Evolutionary conservation across 176 grass and related monocot genomes (phyloP).

Genomic region (Cymbopogon citratus): DNA sequence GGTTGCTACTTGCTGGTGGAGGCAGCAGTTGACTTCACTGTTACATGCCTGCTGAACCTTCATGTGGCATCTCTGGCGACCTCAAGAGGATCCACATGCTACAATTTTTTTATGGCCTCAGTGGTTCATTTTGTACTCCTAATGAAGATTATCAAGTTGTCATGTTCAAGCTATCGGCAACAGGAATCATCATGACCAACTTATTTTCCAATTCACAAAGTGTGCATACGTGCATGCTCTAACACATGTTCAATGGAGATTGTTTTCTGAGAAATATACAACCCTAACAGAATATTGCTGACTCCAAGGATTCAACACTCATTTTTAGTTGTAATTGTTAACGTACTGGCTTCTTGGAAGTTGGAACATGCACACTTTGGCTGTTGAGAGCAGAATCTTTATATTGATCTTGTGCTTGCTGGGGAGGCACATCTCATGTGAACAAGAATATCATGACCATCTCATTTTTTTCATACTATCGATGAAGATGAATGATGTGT

Average conservation of each 20-base stretch:
- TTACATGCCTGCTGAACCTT: neutral
- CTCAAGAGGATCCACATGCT: neutral
- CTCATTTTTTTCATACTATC: neutral
- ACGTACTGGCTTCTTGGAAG: neutral
- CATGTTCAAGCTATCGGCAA: neutral
- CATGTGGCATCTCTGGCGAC: neutral
- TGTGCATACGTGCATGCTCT: neutral
- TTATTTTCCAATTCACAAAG: neutral
- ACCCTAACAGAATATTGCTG: neutral
- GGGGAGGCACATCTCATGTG: neutral
- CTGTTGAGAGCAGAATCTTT: neutral
- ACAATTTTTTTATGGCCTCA: neutral
- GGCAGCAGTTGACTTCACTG: neutral
- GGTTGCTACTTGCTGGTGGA: neutral
- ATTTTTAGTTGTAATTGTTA: neutral
- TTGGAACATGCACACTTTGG: too few relatives aligned
- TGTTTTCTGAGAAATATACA: neutral
- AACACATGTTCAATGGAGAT: neutral
- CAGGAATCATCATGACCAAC: neutral
- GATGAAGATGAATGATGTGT: neutral
- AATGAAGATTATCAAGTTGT: neutral
- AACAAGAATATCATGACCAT: neutral
- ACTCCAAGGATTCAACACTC: neutral
- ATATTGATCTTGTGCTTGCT: neutral
- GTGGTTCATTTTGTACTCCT: neutral